These are phyloP conservation scores for Lentinula aciculospora DNA, from an alignment of 768 basidiomycete genomes.

Conservation along the genomic window DNA sequence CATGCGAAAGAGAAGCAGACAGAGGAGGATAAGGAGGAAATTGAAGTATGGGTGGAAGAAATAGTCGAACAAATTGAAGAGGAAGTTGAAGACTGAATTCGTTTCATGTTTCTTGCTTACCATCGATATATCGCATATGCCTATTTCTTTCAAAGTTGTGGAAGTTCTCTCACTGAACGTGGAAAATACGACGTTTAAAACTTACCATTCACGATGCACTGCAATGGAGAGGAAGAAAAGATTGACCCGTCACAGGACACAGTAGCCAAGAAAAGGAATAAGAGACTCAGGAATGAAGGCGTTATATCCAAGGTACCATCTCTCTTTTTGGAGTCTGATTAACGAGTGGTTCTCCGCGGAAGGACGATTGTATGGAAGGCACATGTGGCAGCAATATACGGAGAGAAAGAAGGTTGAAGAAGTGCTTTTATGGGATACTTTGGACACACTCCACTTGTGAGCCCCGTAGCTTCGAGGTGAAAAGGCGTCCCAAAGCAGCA, in stretches of 20 bases:
- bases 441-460: slow-evolving; percentile 4
- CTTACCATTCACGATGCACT: not conserved
- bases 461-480: not conserved
- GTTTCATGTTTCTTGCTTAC: not conserved
- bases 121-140: not conserved
- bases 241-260: not conserved
- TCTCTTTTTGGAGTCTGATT: not conserved
- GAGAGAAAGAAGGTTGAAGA: not conserved
- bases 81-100: slow-evolving; percentile 47
- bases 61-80: slow-evolving; percentile 91
- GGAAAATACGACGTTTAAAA: not conserved
- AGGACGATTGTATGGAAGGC: not conserved
- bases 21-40: slow-evolving; percentile 72
- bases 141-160: not conserved
- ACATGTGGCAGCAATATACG: not conserved
- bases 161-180: slow-evolving; percentile 5
- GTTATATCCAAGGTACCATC: slow-evolving; percentile 2
- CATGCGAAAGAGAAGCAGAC: slow-evolving; percentile 24
- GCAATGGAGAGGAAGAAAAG: not conserved
- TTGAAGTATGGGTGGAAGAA: slow-evolving; percentile 93
- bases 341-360: not conserved
- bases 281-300: not conserved
- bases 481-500: not conserved
- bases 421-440: slow-evolving; percentile 3
- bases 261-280: not conserved